phyloP scores from a whole-genome alignment of 2,329 filamentous ascomycete species.

The Phyllosticta citriasiana region DNA sequence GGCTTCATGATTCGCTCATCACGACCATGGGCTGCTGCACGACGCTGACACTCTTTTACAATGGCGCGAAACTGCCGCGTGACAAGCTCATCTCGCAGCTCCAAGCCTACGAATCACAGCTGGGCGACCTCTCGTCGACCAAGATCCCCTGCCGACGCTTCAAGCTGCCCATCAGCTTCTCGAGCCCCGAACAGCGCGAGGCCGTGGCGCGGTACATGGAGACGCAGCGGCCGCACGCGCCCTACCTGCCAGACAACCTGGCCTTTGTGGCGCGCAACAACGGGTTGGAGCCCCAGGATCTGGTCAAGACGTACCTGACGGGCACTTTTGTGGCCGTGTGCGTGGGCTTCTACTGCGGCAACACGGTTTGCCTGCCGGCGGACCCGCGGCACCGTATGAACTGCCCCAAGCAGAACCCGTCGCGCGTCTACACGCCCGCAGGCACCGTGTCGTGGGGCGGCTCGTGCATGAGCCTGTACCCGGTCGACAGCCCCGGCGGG shows the following conservation, averaged over 20 bases:
- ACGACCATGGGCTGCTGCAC: constrained; percentile 45
- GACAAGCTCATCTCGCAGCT: constrained; percentile 28
- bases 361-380: constrained; percentile 43
- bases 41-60: constrained; percentile 33
- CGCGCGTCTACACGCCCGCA: constrained; percentile 46
- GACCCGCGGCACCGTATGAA: constrained; percentile 45
- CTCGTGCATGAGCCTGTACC: constrained; percentile 45
- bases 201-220: constrained; percentile 52
- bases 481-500: constrained; percentile 47
- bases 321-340: constrained; percentile 43
- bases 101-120: constrained; percentile 29
- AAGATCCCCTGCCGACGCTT: constrained; percentile 35
- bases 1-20: constrained; percentile 32
- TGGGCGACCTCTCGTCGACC: constrained; percentile 31
- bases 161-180: constrained; percentile 34
- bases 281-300: constrained; percentile 39
- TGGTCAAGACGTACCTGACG: constrained; percentile 42
- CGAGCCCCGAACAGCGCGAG: constrained; percentile 34
- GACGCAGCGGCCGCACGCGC: constrained; percentile 50
- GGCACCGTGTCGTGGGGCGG: constrained; percentile 49
- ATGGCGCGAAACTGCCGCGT: constrained; percentile 28
- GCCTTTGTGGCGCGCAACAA: constrained; percentile 49
- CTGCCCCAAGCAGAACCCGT: constrained; percentile 48
- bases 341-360: constrained; percentile 47
- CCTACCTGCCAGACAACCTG: constrained; percentile 54